Evolutionary conservation across 768 basidiomycete genomes (phyloP).

Genomic region (Pleurotus cornucopiae): DNA sequence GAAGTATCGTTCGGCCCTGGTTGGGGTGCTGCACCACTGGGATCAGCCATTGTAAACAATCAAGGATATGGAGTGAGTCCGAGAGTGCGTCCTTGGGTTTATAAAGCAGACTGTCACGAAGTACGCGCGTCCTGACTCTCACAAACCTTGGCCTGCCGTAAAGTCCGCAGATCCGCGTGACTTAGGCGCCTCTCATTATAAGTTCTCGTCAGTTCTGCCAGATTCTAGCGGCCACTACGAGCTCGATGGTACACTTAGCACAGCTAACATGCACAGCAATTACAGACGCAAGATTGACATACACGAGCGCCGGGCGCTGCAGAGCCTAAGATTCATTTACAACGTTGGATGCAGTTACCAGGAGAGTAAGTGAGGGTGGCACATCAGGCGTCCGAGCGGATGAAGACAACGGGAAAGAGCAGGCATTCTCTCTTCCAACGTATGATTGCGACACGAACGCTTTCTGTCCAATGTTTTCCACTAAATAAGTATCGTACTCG

Average conservation of each 20-base stretch:
- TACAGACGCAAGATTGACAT: too few relatives aligned
- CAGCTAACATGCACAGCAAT: too few relatives aligned
- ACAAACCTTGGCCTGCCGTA: slow-evolving; percentile 6
- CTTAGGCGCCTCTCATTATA: not conserved
- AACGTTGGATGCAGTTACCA: too few relatives aligned
- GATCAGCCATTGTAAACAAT: slow-evolving; percentile 58
- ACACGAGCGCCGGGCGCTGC: too few relatives aligned
- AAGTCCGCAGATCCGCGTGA: slow-evolving; percentile 7
- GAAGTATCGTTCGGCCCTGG: slow-evolving; percentile 88
- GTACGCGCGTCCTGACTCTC: slow-evolving; percentile 14
- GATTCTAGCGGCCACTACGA: not conserved
- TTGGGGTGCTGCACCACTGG: slow-evolving; percentile 77
- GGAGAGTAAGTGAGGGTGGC: too few relatives aligned
- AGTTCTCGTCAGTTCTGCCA: not conserved
- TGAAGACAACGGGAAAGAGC: too few relatives aligned
- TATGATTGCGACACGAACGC: too few relatives aligned
- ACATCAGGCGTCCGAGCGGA: too few relatives aligned
- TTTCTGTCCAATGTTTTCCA: too few relatives aligned
- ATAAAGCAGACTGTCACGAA: not conserved
- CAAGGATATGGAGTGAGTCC: slow-evolving; percentile 14
- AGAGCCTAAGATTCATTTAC: too few relatives aligned
- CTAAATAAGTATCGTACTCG: too few relatives aligned
- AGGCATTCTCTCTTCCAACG: too few relatives aligned
- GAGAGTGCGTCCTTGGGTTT: slow-evolving; percentile 3
- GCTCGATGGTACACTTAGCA: not conserved